Evolutionary conservation across 2,329 filamentous ascomycete species (phyloP).

Genomic region (Parastagonospora avenae): DNA sequence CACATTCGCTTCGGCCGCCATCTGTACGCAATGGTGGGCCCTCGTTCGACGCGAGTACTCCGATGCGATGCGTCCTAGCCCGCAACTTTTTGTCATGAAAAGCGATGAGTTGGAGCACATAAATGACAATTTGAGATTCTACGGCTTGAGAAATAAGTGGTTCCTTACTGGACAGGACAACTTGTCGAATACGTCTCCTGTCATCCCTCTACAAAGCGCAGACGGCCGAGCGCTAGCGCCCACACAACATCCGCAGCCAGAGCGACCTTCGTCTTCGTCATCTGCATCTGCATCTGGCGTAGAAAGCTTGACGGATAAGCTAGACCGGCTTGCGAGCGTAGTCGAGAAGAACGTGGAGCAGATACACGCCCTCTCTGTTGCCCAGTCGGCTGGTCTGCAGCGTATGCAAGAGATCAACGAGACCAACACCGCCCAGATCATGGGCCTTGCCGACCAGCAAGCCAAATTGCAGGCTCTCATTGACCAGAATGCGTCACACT

Average conservation of each 20-base stretch:
- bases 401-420: conserved; percentile 47
- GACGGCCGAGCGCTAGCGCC: conserved; percentile 25
- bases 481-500: conserved; percentile 42
- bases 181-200: conserved; percentile 20
- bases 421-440: conserved; percentile 42
- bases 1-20: conserved; percentile 38
- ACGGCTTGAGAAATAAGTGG: conserved; percentile 39
- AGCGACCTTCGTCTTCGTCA: conserved; percentile 3
- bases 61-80: conserved; percentile 34
- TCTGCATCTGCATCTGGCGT: conserved; percentile 21
- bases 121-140: conserved; percentile 36
- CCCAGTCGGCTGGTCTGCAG: conserved; percentile 40
- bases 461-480: conserved; percentile 36
- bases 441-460: conserved; percentile 38
- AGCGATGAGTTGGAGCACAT: conserved; percentile 43
- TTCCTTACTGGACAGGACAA: conserved; percentile 38
- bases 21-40: conserved; percentile 42
- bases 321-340: conserved; percentile 32
- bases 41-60: conserved; percentile 40
- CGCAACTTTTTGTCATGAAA: conserved; percentile 43
- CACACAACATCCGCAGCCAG: conserved; percentile 7
- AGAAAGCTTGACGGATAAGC: conserved; percentile 26
- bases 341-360: conserved; percentile 39
- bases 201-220: conserved; percentile 39
- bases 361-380: conserved; percentile 40